A percentile compares a stretch with the other conserved stretches of the same genome.
phyloP scores from a whole-genome alignment of 2,329 filamentous ascomycete species.

The Trichoderma semiorbis region DNA sequence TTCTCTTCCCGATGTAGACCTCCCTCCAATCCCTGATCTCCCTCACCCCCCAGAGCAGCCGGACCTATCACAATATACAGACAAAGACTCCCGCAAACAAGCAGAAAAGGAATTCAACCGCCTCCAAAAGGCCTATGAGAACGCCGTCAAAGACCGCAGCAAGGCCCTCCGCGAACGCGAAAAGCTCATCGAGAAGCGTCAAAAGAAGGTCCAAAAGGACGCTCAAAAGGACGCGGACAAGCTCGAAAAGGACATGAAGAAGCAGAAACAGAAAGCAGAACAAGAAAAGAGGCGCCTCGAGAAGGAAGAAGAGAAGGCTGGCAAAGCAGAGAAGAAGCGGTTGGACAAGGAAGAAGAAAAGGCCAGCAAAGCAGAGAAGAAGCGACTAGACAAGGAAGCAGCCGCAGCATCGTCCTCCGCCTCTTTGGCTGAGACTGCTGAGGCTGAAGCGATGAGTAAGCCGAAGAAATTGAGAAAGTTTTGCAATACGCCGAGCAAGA shows the following conservation, averaged over 20 bases:
- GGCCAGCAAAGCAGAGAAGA: conserved; percentile 35
- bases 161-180: conserved; percentile 61
- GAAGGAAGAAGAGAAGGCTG: conserved; percentile 34
- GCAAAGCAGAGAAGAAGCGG: conserved; percentile 33
- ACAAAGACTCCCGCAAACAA: conserved; percentile 63
- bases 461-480: conserved; percentile 67
- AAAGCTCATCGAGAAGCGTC: conserved; percentile 56
- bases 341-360: conserved; percentile 33
- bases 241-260: conserved; percentile 33
- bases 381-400: conserved; percentile 30
- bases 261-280: conserved; percentile 26
- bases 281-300: conserved; percentile 30
- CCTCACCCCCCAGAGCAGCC: conserved; percentile 47
- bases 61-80: conserved; percentile 55
- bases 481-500: conserved; percentile 64
- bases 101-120: conserved; percentile 66
- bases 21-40: conserved; percentile 44
- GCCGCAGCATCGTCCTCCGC: conserved; percentile 22
- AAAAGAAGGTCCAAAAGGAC: conserved; percentile 43
- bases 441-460: conserved; percentile 22
- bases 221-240: conserved; percentile 40
- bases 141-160: conserved; percentile 63
- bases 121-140: conserved; percentile 61
- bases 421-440: conserved; percentile 18
- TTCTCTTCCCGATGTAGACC: conserved; percentile 24